Conservation (phyloP, 345 rosid genomes). For the Camelina sativa region DNA sequence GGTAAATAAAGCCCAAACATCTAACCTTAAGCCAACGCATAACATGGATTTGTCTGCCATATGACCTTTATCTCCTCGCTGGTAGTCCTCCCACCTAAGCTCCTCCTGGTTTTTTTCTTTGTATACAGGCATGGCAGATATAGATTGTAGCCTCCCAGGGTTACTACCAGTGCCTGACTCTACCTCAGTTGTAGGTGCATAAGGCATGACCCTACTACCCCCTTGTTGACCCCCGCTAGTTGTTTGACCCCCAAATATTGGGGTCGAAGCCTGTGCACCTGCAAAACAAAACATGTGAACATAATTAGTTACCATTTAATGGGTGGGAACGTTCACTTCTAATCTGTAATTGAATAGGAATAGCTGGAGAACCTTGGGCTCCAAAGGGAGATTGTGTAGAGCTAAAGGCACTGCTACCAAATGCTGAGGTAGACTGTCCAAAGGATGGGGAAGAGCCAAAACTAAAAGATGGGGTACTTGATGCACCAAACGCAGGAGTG, state of each 20-base stretch:
- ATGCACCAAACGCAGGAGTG: slow-evolving; percentile 58
- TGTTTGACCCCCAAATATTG: slow-evolving; percentile 66
- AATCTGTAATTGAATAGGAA: slow-evolving; percentile 33
- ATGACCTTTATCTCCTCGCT: slow-evolving; percentile 93
- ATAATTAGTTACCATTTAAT: neutral
- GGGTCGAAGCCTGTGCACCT: slow-evolving; percentile 69
- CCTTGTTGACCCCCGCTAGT: slow-evolving; percentile 70
- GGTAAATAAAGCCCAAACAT: slow-evolving; percentile 16
- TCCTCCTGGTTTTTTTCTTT: slow-evolving; percentile 86
- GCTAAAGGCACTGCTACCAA: slow-evolving; percentile 70
- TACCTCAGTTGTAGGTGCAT: slow-evolving; percentile 65
- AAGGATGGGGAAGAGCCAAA: slow-evolving; percentile 72
- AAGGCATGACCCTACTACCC: slow-evolving; percentile 82
- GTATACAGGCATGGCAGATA: slow-evolving; percentile 83
- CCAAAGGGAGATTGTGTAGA: slow-evolving; percentile 64
- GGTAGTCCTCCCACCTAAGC: slow-evolving; percentile 96
- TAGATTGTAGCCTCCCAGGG: slow-evolving; percentile 79
- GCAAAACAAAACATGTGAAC: slow-evolving; percentile 40
- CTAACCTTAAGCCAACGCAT: slow-evolving; percentile 2
- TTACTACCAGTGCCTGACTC: slow-evolving; percentile 54
- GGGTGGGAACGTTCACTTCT: neutral
- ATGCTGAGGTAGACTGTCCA: slow-evolving; percentile 72
- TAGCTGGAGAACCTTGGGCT: slow-evolving; percentile 70
- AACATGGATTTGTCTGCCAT: slow-evolving; percentile 12
- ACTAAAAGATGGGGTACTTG: slow-evolving; percentile 62